Evolutionary conservation across 306 rosid species (phyloP).

Genomic region (Trifolium pratense): DNA sequence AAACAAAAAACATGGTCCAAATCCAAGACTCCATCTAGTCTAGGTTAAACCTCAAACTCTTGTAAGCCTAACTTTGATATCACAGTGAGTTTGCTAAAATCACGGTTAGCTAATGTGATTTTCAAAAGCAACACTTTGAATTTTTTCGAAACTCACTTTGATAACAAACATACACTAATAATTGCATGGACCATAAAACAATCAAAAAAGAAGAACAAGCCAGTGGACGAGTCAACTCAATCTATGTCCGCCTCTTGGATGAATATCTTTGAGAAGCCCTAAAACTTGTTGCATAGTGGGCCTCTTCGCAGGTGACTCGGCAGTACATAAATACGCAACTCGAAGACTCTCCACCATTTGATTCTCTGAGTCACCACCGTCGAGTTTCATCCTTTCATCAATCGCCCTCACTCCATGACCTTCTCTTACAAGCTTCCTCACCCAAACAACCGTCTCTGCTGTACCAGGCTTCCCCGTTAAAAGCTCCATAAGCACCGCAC

Average conservation of each 20-base stretch:
- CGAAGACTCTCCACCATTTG: slow-evolving; percentile 90
- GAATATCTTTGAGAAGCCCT: slow-evolving; percentile 84
- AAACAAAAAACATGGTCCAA: slow-evolving; percentile 35
- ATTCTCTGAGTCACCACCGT: slow-evolving; percentile 52
- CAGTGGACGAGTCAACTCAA: slow-evolving; percentile 30
- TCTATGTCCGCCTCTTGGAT: slow-evolving; percentile 44
- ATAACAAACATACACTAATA: neutral
- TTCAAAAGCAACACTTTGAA: no score
- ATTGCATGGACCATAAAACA: neutral
- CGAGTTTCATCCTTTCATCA: slow-evolving; percentile 58
- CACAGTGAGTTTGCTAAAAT: neutral
- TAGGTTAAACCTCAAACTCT: slow-evolving; percentile 12
- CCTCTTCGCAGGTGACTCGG: slow-evolving; percentile 84
- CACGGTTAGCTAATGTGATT: no score
- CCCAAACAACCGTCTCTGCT: slow-evolving; percentile 88
- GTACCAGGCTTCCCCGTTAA: slow-evolving; percentile 77
- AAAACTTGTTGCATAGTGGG: slow-evolving; percentile 89
- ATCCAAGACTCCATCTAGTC: slow-evolving; percentile 20
- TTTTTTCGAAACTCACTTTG: no score
- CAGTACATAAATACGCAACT: slow-evolving; percentile 89
- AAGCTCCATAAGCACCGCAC: slow-evolving; percentile 91
- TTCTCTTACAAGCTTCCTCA: slow-evolving; percentile 82
- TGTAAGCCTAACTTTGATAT: neutral
- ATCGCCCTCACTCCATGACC: slow-evolving; percentile 55
- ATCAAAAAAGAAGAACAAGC: neutral